Percentiles rank a stretch among this genome's conserved stretches.
Evolutionary conservation across 371 early-diverging fungal species (phyloP).

Genomic region (Catenaria anguillulae): DNA sequence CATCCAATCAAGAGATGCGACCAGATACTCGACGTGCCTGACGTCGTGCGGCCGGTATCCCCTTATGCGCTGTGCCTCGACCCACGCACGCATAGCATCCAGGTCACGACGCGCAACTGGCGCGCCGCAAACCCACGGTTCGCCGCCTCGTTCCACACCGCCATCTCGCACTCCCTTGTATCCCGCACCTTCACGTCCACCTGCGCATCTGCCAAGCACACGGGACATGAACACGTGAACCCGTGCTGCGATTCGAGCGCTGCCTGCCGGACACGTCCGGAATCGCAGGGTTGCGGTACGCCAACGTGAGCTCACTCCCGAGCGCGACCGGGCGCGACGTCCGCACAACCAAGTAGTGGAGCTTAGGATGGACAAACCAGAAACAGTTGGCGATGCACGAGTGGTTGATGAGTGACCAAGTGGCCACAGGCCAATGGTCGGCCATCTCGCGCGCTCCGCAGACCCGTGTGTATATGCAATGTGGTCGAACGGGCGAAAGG

Average conservation of each 20-base stretch:
- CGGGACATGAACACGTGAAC: background rate
- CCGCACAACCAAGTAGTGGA: background rate
- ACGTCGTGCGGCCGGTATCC: background rate
- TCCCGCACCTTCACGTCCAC: background rate
- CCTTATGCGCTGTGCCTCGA: background rate
- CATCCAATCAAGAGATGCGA: background rate
- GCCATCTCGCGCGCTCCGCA: background rate
- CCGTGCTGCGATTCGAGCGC: background rate
- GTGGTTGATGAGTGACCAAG: background rate
- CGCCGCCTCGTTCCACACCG: background rate
- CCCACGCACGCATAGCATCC: too few relatives aligned
- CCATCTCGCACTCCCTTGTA: too few relatives aligned
- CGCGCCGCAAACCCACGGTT: background rate
- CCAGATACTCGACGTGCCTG: background rate
- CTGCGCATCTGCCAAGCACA: background rate
- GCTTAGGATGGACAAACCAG: background rate
- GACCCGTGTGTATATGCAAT: slow-evolving; percentile 13
- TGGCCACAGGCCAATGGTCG: background rate
- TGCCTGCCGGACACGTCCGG: background rate
- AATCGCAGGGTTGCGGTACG: background rate
- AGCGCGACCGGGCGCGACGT: background rate
- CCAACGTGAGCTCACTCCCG: background rate
- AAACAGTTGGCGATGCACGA: background rate
- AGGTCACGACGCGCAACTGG: too few relatives aligned
- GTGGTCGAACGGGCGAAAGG: background rate